Base-by-base conservation (phyloP, 441 rosid species). In the Lepidium campestre region DNA sequence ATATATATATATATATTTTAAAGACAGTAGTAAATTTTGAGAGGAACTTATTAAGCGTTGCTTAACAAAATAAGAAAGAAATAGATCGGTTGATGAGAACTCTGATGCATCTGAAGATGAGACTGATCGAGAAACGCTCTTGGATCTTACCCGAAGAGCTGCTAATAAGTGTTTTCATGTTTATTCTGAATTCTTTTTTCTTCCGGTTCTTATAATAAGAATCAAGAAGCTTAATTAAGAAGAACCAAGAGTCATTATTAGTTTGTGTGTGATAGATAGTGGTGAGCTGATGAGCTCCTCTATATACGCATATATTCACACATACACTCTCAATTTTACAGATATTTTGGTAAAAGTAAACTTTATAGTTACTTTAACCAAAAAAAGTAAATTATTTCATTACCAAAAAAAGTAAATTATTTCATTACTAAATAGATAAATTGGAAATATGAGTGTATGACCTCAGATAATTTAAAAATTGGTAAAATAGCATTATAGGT, bases 41-140 rank as follows among this genome's bases (percentile, higher is more conserved):
- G 31, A 35, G 39, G 39, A 40, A 29, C 10, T n/a, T n/a, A n/a
- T n/a, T n/a, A n/a, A n/a, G n/a, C n/a, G n/a, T 23, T 34, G 13
- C 39, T 42, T 54, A 59, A 29, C 2, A 35, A 20, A 2, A 22
- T 53, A 67, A 46, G 72, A 61, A 61, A 39, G 55, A 58, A 40
- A 65, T 37, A 54, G 78, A 75, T 75, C 78, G 46, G 44, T 65
- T 75, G 62, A 75, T 75, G 58, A 75, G 74, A 29, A 65, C 72
- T 70, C 78, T 52, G 56, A 75, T 70, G 58, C 78, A 75, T 70
- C 14, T 58, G 63, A 70, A 75, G 50, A 75, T 39, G 25, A 75
- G 17, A 37, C 75, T 70, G 27, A 75, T 64, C 7, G 78, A 75
- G 59, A 75, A 69, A 65, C 67, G 62, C 62, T 44, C 49, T 44